Conservation (phyloP, 2,329 filamentous ascomycete species). For the Fusarium continuum region DNA sequence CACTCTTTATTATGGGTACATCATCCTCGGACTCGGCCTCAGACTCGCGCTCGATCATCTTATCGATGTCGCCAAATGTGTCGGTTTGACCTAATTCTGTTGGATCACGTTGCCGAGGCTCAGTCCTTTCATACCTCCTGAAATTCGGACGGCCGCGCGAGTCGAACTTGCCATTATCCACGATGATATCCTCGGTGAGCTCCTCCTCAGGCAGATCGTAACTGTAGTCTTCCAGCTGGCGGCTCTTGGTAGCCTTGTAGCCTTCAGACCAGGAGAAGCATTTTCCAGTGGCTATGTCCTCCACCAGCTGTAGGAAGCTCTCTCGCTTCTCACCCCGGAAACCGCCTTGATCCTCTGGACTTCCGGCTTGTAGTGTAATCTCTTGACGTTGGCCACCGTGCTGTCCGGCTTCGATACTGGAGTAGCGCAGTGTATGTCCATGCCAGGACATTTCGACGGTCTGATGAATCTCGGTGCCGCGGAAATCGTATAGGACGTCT, state of each 20-base stretch:
- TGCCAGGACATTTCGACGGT: conserved; percentile 54
- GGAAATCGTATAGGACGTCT: conserved; percentile 53
- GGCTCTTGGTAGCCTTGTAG: conserved; percentile 41
- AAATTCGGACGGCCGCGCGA: conserved; percentile 11
- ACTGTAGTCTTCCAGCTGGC: conserved; percentile 41
- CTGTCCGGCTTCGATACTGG: conserved; percentile 60
- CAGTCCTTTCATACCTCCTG: background rate
- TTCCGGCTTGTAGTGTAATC: conserved; percentile 52
- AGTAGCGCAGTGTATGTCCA: conserved; percentile 60
- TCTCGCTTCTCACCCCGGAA: conserved; percentile 9
- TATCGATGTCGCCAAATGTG: conserved; percentile 6
- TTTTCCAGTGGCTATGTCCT: conserved; percentile 44
- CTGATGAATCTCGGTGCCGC: conserved; percentile 63
- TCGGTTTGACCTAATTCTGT: too few relatives aligned
- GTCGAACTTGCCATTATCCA: conserved; percentile 29
- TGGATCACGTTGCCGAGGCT: background rate
- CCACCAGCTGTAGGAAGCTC: conserved; percentile 43
- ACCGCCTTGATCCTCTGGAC: background rate
- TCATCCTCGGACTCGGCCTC: background rate
- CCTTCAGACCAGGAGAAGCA: conserved; percentile 51
- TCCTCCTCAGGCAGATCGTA: conserved; percentile 42
- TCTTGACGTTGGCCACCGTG: conserved; percentile 62
- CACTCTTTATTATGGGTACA: background rate
- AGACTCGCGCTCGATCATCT: background rate
- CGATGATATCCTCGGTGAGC: conserved; percentile 38